phyloP scores from a whole-genome alignment of 2,329 filamentous ascomycete genomes.

The Monilinia polystroma region DNA sequence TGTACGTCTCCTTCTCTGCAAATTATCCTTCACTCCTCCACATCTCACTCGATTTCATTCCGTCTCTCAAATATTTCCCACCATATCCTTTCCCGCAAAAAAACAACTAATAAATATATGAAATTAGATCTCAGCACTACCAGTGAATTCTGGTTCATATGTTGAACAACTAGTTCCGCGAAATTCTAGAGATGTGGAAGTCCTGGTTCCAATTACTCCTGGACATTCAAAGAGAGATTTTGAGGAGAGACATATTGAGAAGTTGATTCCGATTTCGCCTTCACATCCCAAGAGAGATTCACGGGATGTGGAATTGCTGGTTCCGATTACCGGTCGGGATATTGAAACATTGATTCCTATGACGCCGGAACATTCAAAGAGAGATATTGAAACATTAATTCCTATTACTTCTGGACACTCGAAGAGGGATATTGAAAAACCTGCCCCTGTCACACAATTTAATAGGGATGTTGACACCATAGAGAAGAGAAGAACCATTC shows the following conservation, averaged over 20 bases:
- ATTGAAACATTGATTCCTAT: not conserved
- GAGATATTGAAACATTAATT: not conserved
- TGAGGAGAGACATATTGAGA: not conserved
- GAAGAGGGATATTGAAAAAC: not conserved
- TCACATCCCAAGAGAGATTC: not conserved
- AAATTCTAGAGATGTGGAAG: not conserved
- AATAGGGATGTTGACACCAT: not conserved
- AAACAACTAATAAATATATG: not conserved
- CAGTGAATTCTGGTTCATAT: not conserved
- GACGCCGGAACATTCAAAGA: not conserved
- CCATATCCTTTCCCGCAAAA: too few species aligned
- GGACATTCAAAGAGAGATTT: not conserved
- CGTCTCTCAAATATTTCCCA: too few species aligned
- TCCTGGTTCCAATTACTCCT: not conserved
- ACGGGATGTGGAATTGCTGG: not conserved
- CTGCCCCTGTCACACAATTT: not conserved
- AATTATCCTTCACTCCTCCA: too few species aligned
- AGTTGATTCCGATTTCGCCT: not conserved
- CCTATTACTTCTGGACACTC: not conserved
- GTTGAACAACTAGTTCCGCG: not conserved
- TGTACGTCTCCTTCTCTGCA: not conserved
- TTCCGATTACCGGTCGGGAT: not conserved
- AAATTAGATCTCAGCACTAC: slow-evolving; percentile 1
- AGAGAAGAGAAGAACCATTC: not conserved
- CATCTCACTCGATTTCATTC: too few species aligned